phyloP scores from a whole-genome alignment of 495 filamentous ascomycete species.

The Bacidia gigantensis region DNA sequence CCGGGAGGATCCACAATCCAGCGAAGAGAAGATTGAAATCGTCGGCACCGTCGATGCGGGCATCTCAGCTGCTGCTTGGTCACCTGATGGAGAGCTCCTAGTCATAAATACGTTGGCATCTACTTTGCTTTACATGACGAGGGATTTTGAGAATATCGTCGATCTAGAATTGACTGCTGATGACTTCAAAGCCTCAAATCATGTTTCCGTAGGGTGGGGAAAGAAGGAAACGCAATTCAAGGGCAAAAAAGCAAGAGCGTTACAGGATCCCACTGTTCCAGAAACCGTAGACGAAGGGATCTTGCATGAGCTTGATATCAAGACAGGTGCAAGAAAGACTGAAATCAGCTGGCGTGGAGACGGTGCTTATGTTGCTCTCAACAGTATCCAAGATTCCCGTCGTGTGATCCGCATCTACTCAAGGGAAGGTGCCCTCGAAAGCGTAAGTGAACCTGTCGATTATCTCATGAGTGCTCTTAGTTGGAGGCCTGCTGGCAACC shows the following conservation, averaged over 20 bases:
- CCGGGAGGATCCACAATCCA: constrained; percentile 54
- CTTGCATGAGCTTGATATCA: constrained; percentile 58
- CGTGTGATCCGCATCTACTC: constrained; percentile 79
- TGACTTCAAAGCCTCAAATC: constrained; percentile 76
- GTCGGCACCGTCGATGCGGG: constrained; percentile 85
- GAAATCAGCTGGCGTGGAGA: constrained; percentile 90
- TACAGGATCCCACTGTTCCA: constrained; percentile 86
- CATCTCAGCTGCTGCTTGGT: constrained; percentile 83
- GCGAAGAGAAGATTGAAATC: constrained; percentile 75
- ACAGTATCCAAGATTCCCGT: constrained; percentile 53
- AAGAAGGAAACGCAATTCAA: constrained; percentile 97
- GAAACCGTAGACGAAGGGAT: constrained; percentile 81
- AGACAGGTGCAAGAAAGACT: constrained; percentile 35
- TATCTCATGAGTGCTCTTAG: constrained; percentile 71
- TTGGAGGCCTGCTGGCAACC: constrained; percentile 82
- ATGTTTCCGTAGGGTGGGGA: constrained; percentile 97
- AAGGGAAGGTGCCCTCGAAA: constrained; percentile 77
- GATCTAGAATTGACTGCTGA: constrained; percentile 55
- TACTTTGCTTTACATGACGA: constrained; percentile 84
- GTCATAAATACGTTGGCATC: constrained; percentile 64
- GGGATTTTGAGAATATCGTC: constrained; percentile 71
- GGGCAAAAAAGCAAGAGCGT: constrained; percentile 76
- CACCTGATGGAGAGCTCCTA: constrained; percentile 84
- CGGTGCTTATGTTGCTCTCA: constrained; percentile 81
- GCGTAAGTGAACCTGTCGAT: constrained; percentile 88